Percentiles rank a stretch among this genome's conserved stretches.
Conservation (phyloP, 331 rosid genomes). For the Malus hybrid region DNA sequence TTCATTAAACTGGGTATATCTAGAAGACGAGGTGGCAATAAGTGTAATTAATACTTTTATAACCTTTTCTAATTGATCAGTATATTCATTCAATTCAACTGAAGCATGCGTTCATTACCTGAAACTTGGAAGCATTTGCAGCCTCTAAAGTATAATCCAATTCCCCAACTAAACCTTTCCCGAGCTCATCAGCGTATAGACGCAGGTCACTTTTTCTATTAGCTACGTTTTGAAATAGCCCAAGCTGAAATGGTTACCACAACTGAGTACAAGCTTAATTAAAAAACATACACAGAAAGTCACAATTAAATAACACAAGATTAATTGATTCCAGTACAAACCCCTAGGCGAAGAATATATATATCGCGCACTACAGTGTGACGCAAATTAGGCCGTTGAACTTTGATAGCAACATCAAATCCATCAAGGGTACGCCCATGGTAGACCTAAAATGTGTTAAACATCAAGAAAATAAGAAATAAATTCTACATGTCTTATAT, state of each 20-base stretch:
- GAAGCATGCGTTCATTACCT: constrained; percentile 38
- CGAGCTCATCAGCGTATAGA: constrained; percentile 93
- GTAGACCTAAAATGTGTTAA: constrained; percentile 52
- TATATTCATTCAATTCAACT: neutral
- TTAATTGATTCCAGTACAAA: constrained; percentile 27
- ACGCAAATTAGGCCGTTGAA: constrained; percentile 86
- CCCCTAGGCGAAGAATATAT: constrained; percentile 98
- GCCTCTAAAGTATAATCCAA: constrained; percentile 88
- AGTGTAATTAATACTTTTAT: neutral
- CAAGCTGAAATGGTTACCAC: constrained; percentile 51
- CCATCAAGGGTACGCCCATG: constrained; percentile 66
- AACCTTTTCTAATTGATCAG: neutral
- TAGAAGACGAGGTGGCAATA: neutral
- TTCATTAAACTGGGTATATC: neutral
- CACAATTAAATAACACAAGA: neutral
- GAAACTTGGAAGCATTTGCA: constrained; percentile 74
- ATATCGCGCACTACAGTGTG: constrained; percentile 92
- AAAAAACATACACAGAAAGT: neutral
- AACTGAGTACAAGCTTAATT: constrained; percentile 7
- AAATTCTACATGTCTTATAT: neutral
- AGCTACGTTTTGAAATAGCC: constrained; percentile 75
- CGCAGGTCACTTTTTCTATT: constrained; percentile 85
- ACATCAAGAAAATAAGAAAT: constrained; percentile 14
- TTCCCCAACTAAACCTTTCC: constrained; percentile 86
- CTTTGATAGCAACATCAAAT: constrained; percentile 72